Evolutionary conservation across 352 stramenopile species (phyloP), one percentile per base, ranked within the genome.

Genomic region (Phytophthora cajani): DNA sequence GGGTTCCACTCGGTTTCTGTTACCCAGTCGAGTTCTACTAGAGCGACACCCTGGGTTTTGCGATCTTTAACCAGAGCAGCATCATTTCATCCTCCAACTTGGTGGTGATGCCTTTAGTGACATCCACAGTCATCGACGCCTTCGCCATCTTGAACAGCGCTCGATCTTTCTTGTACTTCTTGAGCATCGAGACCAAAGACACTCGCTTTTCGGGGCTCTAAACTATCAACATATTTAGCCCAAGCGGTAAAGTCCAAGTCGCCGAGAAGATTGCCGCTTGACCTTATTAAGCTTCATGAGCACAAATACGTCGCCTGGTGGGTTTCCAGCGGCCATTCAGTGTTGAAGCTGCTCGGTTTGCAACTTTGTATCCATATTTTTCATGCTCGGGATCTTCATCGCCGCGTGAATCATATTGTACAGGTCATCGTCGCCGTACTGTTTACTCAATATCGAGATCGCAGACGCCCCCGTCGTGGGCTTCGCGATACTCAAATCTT

Each of bases 401-500:
- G n/a, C 59, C 14, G 2, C 16, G 40, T 58, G 16, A 17, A 58
- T 47, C 58, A 65, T 23, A 14, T 23, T 38, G n/a, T 21, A 47
- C 46, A 64, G 58, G 4, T 5, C 49, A 3, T 36, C 11, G 14
- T 65, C 58, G 6, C 30, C 58, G 21, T 57, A 64, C 2, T 56
- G 17, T 17, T n/a, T 11, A 2, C 32, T 49, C 32, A 65, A 19
- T 10, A 21, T 51, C 11, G 57, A 64, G 16, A 50, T 49, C 11
- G 11, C 30, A 2, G 58, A 56, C 14, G 40, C 54, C 23, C 23
- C 25, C 1, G 52, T 62, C 5, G n/a, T 19, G 1, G 53, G 33
- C 11, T 40, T 40, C 14, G 11, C 19, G 10, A 30, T n/a, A 49
- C 53, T 59, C 17, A 54, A 46, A 25, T 63, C 23, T 8, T 55